Conservation (phyloP, 176 grass and related monocot genomes). For the Hordeum vulgare region DNA sequence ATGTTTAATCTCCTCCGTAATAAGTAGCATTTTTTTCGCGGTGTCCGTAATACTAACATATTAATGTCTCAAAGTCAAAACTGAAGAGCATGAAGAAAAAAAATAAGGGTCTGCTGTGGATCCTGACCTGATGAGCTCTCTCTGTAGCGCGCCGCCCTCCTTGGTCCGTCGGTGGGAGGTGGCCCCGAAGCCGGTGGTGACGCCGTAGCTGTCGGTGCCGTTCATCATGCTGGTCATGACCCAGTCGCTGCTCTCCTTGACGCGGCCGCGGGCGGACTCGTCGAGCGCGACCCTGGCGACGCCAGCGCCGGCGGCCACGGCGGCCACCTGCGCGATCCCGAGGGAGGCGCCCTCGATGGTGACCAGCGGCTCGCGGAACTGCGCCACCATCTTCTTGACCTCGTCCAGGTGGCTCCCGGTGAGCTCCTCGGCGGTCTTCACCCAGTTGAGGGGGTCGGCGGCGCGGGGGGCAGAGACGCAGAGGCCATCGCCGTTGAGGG, state of each 20-base stretch:
- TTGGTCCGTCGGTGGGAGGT: constrained; percentile 86
- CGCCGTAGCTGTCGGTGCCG: constrained; percentile 94
- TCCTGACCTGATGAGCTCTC: constrained; percentile 81
- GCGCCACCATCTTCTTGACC: constrained; percentile 80
- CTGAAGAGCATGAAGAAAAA: no score
- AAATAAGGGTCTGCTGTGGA: neutral
- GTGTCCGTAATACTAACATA: neutral
- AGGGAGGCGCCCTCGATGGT: constrained; percentile 70
- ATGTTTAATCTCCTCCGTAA: neutral
- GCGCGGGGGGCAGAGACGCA: constrained; percentile 15
- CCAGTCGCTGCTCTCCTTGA: constrained; percentile 86
- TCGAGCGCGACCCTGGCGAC: constrained; percentile 67
- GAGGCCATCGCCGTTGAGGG: constrained; percentile 43
- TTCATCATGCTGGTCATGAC: constrained; percentile 77
- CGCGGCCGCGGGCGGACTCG: constrained; percentile 57
- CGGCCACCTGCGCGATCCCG: constrained; percentile 74
- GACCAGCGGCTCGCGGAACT: constrained; percentile 50
- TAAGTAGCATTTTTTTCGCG: no score
- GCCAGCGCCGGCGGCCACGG: constrained; percentile 46
- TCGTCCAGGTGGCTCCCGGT: constrained; percentile 72
- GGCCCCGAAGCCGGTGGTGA: constrained; percentile 92
- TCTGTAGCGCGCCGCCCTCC: constrained; percentile 77
- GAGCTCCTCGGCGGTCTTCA: constrained; percentile 45
- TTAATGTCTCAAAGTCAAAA: neutral
- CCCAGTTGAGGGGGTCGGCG: constrained; percentile 75